These are phyloP conservation scores for Tephrocybe sp. DNA, from an alignment of 768 basidiomycete species.

Conservation along the genomic window DNA sequence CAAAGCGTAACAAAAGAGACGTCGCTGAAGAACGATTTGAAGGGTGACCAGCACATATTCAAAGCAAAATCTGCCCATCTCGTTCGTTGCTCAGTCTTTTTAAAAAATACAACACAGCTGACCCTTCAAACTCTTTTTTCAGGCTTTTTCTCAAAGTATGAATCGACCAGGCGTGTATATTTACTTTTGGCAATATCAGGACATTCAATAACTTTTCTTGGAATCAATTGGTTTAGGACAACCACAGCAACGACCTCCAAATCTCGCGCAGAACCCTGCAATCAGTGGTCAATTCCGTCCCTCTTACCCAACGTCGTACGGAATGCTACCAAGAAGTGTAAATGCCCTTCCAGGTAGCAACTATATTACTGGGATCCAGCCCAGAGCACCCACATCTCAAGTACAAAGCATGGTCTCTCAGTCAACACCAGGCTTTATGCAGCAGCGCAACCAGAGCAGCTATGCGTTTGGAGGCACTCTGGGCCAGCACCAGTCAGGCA, in stretches of 20 bases:
- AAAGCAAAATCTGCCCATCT: slow-evolving; percentile 14
- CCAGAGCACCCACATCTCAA: slow-evolving; percentile 50
- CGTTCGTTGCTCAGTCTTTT: slow-evolving; percentile 5
- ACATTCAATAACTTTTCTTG: slow-evolving; percentile 20
- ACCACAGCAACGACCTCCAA: slow-evolving; percentile 80
- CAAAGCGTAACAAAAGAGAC: slow-evolving; percentile 40
- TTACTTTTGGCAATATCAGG: slow-evolving; percentile 10
- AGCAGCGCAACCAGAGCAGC: slow-evolving; percentile 56
- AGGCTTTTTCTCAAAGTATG: slow-evolving; percentile 41
- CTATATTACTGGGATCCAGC: slow-evolving; percentile 57
- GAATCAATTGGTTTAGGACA: slow-evolving; percentile 50
- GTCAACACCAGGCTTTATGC: slow-evolving; percentile 61
- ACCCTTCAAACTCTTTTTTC: slow-evolving; percentile 19
- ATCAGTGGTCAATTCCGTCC: slow-evolving; percentile 65
- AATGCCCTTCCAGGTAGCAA: slow-evolving; percentile 44
- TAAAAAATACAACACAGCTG: neutral
- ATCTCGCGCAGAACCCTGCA: slow-evolving; percentile 60
- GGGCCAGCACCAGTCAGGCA: slow-evolving; percentile 46
- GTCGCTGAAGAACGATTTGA: slow-evolving; percentile 12
- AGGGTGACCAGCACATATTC: slow-evolving; percentile 15
- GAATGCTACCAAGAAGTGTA: slow-evolving; percentile 59
- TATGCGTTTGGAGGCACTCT: slow-evolving; percentile 65
- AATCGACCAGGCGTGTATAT: slow-evolving; percentile 55
- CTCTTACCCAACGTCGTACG: slow-evolving; percentile 45
- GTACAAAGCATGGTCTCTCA: slow-evolving; percentile 55